Percentiles rank a stretch among this genome's conserved stretches.
Evolutionary conservation across 768 basidiomycete species (phyloP).

Genomic region (Rhodotorula taiwanensis): DNA sequence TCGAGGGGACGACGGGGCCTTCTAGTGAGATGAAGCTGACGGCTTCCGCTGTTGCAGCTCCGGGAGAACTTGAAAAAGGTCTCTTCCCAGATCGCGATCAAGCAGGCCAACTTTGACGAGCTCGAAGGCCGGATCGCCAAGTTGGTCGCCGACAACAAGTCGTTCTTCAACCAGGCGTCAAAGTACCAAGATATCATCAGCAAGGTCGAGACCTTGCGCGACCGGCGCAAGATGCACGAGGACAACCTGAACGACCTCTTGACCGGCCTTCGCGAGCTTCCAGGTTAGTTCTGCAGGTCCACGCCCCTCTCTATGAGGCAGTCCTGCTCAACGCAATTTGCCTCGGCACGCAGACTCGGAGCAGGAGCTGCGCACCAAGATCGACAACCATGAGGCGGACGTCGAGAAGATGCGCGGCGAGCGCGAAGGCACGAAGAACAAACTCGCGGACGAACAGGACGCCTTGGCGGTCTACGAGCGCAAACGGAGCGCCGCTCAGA

Average conservation of each 20-base stretch:
- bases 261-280: conserved; percentile 51
- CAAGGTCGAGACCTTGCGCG: conserved; percentile 58
- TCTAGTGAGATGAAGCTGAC: background rate
- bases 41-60: background rate
- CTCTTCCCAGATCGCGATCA: conserved; percentile 69
- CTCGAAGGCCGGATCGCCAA: conserved; percentile 91
- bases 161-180: conserved; percentile 70
- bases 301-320: too few species aligned
- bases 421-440: conserved; percentile 82
- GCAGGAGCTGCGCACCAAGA: conserved; percentile 91
- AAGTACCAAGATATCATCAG: conserved; percentile 80
- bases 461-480: conserved; percentile 32
- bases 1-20: background rate
- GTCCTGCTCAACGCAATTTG: too few species aligned
- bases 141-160: conserved; percentile 49
- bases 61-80: conserved; percentile 57
- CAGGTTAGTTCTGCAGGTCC: conserved; percentile 51
- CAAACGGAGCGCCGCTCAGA: conserved; percentile 29
- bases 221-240: conserved; percentile 58
- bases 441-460: conserved; percentile 64
- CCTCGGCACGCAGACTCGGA: conserved; percentile 35
- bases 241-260: conserved; percentile 50
- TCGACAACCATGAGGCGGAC: conserved; percentile 92
- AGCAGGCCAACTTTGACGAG: conserved; percentile 79
- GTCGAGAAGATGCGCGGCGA: conserved; percentile 77